Base-by-base conservation (phyloP, 1,284 basidiomycete species). In the Retiboletus flavoniger region DNA sequence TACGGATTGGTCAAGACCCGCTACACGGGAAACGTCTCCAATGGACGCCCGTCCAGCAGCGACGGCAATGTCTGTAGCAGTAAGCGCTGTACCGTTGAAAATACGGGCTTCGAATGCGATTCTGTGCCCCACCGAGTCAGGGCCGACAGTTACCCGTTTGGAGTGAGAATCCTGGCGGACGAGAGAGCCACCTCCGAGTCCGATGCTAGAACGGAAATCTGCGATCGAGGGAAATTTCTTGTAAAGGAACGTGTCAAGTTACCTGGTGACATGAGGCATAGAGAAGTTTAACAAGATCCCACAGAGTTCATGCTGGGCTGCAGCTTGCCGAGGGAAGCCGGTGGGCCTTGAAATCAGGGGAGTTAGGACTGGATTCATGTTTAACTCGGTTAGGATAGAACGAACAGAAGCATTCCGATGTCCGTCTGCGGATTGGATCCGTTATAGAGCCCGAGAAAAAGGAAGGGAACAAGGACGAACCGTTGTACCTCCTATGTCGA, bases 401-500 rank as follows among this genome's bases (percentile, higher is more conserved):
- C 68, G 55, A 51, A 72, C 69, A 69, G 46, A 48, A 69, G 62
- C 68, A 72, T 67, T 39, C 68, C 71, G 40, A 69, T 66, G 40
- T 73, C 71, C n/a, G 71, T 70, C 70, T 69, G 54, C 2, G 51
- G 47, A 63, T 40, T 58, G 44, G n/a, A 24, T 46, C 42, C 28
- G 55, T 64, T 41, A 55, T 34, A 56, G 51, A 44, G 38, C 56
- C 59, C 60, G 48, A 61, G 60, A 49, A 59, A 57, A 21, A 47
- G 34, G 19, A 55, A 55, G 40, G 24, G 51, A 50, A 51, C 40
- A 31, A 24, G 53, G 47, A 62, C 75, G 74, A 40, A 79, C 76
- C 21, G 78, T 79, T 1, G 80, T 81, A 6, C 79, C 80, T 44
- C 83, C 83, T 49, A 84, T 77, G 62, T 85, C 83, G 35, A 81